Base-by-base conservation (phyloP, 1,284 basidiomycete species). In the Porogramme epimiltina region DNA sequence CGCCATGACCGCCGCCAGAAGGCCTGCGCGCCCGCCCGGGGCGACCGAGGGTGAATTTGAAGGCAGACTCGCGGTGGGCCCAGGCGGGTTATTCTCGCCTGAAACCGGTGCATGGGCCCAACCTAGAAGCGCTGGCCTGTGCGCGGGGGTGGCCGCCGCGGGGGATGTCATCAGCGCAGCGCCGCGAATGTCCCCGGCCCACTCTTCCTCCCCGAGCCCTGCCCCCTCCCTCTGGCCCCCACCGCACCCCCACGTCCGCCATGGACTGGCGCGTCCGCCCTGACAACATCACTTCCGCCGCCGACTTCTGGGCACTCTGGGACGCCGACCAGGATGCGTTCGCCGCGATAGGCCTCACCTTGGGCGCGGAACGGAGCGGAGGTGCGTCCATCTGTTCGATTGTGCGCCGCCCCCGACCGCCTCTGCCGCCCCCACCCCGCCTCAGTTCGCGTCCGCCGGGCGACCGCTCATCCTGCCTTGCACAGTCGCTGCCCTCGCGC, bases 401-500 rank as follows among this genome's bases (percentile, higher is more conserved):
- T 39, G 22, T 11, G 16, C 19, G 31, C 33, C 19, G 20, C 22
- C 18, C 10, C 33, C 33, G 22, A 5, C 20, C 20, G 11, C 28
- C 16, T 22, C 33, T n/a, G 26, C 19, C n/a, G 20, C 15, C 26
- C 10, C 11, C 28, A 28, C 31, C 51, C 48, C 36, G 54, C 19
- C 33, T 48, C 25, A 8, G 15, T 39, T 28, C 28, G 6, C 42
- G 11, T 31, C 8, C 8, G 28, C 8, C 8, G n/a, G 13, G 34
- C 16, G 34, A 16, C 10, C 34, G 34, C 34, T 37, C 34, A 37
- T 16, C 13, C 13, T 20, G 16, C 28, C 37, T 37, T 37, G 3
- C 36, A 38, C 49, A 77, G 73, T 72, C 24, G 74, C 74, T 11
- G 66, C 75, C n/a, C 65, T 74, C 44, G 57, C 70, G 1, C 71